Base-by-base conservation (phyloP, 805 yeast genomes). In the Saccharomycopsis malanga region DNA sequence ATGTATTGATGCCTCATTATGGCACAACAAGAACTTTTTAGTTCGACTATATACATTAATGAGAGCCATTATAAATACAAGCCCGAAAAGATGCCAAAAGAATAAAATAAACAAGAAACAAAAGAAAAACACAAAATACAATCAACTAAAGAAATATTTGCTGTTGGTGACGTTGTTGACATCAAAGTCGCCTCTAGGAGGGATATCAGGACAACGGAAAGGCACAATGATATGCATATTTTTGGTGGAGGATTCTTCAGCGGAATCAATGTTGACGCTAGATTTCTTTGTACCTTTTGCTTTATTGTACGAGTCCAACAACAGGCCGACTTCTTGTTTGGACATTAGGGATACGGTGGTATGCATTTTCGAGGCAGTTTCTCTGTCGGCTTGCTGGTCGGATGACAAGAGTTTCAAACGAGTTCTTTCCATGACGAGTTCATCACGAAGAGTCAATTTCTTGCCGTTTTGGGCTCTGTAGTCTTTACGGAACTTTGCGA, bases 121-220 rank as follows among this genome's bases (percentile, higher is more conserved):
- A n/a, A 18, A 27, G 18, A 7, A 20, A 21, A 17, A 27, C n/a
- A 20, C 15, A 14, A n/a, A 27, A 12, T 12, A 12, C n/a, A 23
- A n/a, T 42, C 35, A 50, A 34, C 50, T 46, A 60, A 91, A 91
- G 73, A 91, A 91, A 64, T 91, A 91, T 27, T 73, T 72, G 53
- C 96, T 86, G 42, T 80, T 76, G 58, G 74, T 73, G 37, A 89
- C 82, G 49, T 74, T 75, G 34, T 68, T 65, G 32, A 91, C 94
- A 58, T 91, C 94, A 57, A 91, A 86, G 15, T 79, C 80, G 43
- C 97, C 98, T 62, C 76, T 81, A 42, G 73, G 67, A 12, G 96
- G 96, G 36, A 87, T 75, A 0, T 69, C 72, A 0, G 95, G 94
- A 53, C 87, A 68, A 38, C 62, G 65, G 56, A 87, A 69, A 4